phyloP scores from a whole-genome alignment of 768 basidiomycete genomes.

The Lentinus tigrinus region DNA sequence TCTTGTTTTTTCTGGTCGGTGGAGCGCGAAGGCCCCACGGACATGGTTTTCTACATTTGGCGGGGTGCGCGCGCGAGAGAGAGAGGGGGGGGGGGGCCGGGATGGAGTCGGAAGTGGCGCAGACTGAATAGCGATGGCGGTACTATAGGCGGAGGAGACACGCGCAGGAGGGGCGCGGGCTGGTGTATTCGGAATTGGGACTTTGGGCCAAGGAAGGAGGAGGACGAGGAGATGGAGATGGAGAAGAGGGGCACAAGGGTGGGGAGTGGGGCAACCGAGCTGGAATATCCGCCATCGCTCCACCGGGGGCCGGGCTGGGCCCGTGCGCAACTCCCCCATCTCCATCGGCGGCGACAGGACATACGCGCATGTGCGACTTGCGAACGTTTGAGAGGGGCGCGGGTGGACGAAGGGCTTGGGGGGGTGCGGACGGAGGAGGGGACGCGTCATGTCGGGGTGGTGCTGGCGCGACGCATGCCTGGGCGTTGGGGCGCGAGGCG shows the following conservation, averaged over 20 bases:
- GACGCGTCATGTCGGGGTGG: slow-evolving; percentile 14
- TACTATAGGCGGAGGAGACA: too few species aligned
- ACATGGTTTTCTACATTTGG: too few species aligned
- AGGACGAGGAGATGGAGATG: not conserved
- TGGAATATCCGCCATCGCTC: slow-evolving; percentile 1
- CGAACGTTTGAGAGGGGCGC: too few species aligned
- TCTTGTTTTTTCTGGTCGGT: too few species aligned
- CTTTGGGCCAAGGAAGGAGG: not conserved
- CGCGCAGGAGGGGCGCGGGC: not conserved
- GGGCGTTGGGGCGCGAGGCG: slow-evolving; percentile 16
- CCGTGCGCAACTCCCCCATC: not conserved
- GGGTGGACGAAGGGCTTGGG: not conserved
- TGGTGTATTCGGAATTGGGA: not conserved
- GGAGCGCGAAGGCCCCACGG: too few species aligned
- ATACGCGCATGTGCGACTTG: too few species aligned
- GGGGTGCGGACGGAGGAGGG: not conserved
- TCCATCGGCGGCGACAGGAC: not conserved
- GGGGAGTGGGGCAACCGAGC: slow-evolving; percentile 3
- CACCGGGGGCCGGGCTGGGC: not conserved
- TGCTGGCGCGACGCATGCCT: slow-evolving; percentile 15
- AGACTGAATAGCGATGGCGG: too few species aligned
- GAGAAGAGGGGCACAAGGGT: not conserved
- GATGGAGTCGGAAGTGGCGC: too few species aligned
- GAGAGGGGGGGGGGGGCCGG: too few species aligned
- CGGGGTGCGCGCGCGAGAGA: too few species aligned